phyloP scores from a whole-genome alignment of 805 yeast genomes.

The Cyberlindnera maritima region DNA sequence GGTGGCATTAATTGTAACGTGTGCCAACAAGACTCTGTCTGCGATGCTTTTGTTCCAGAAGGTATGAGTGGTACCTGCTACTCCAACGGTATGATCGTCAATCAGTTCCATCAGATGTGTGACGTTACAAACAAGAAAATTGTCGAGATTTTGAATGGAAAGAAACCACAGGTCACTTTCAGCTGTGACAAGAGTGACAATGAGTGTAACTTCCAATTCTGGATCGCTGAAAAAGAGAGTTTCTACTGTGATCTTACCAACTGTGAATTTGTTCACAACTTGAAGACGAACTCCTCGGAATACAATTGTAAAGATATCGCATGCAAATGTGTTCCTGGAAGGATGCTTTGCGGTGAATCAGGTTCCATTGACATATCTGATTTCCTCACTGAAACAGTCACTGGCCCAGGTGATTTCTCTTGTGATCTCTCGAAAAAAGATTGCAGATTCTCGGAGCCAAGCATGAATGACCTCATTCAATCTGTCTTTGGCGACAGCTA shows the following conservation, averaged over 20 bases:
- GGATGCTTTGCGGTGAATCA: slow-evolving; percentile 89
- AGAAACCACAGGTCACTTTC: slow-evolving; percentile 88
- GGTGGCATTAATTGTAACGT: slow-evolving; percentile 90
- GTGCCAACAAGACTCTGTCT: slow-evolving; percentile 69
- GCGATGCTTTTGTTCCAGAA: slow-evolving; percentile 87
- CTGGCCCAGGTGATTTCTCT: slow-evolving; percentile 89
- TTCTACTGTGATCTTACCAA: slow-evolving; percentile 80
- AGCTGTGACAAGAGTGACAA: slow-evolving; percentile 69
- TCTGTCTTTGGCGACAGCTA: slow-evolving; percentile 94
- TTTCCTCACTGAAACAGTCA: slow-evolving; percentile 82
- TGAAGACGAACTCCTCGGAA: slow-evolving; percentile 60
- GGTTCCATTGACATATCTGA: slow-evolving; percentile 96
- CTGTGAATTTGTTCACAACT: slow-evolving; percentile 71
- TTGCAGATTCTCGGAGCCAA: slow-evolving; percentile 89
- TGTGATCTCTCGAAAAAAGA: slow-evolving; percentile 63
- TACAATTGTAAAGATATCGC: slow-evolving; percentile 74
- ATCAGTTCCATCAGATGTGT: slow-evolving; percentile 85
- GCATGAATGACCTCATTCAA: slow-evolving; percentile 88
- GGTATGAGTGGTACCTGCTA: slow-evolving; percentile 87
- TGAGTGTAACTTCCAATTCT: slow-evolving; percentile 86
- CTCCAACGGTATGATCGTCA: slow-evolving; percentile 77
- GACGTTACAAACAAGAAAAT: slow-evolving; percentile 90
- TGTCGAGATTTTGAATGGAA: slow-evolving; percentile 72
- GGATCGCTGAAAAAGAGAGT: slow-evolving; percentile 90
- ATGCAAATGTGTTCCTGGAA: slow-evolving; percentile 90